These are phyloP conservation scores for Metschnikowia cubensis DNA, from an alignment of 805 yeast species.

Conservation along the genomic window DNA sequence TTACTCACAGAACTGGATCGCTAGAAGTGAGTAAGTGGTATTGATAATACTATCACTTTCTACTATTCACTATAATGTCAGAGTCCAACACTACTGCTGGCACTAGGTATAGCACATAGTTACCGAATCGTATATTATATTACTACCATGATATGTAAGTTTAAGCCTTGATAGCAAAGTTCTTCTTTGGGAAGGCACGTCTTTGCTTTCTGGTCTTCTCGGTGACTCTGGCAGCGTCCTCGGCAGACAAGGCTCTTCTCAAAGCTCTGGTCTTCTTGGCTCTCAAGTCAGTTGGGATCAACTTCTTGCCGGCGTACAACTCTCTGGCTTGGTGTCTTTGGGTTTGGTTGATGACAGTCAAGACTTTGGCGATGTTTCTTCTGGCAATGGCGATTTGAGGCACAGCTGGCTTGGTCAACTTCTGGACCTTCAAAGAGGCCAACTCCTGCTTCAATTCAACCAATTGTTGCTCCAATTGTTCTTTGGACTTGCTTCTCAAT, in stretches of 20 bases:
- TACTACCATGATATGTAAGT: slow-evolving; percentile 20
- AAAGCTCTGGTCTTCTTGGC: slow-evolving; percentile 99
- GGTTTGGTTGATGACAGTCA: slow-evolving; percentile 94
- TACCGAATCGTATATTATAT: slow-evolving; percentile 20
- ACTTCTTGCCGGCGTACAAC: slow-evolving; percentile 92
- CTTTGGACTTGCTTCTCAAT: slow-evolving; percentile 95
- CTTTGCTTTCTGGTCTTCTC: slow-evolving; percentile 87
- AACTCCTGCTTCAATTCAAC: slow-evolving; percentile 95
- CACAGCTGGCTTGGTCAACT: slow-evolving; percentile 84
- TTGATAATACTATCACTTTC: no score
- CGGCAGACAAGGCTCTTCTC: slow-evolving; percentile 91
- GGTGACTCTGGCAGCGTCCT: slow-evolving; percentile 79
- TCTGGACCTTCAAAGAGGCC: slow-evolving; percentile 93
- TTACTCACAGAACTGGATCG: no score
- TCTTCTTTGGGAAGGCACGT: slow-evolving; percentile 97
- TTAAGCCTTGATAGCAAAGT: slow-evolving; percentile 98
- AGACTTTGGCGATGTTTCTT: slow-evolving; percentile 97
- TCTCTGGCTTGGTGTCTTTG: slow-evolving; percentile 94
- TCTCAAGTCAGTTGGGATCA: slow-evolving; percentile 97
- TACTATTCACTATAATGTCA: no score
- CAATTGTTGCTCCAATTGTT: slow-evolving; percentile 90
- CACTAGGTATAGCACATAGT: not conserved
- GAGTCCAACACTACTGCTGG: no score
- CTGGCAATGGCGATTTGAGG: slow-evolving; percentile 97
- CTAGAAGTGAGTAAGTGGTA: no score